Evolutionary conservation across 352 stramenopile genomes (phyloP), one percentile per base, ranked within the genome.

Genomic region (Phytophthora hibernalis): DNA sequence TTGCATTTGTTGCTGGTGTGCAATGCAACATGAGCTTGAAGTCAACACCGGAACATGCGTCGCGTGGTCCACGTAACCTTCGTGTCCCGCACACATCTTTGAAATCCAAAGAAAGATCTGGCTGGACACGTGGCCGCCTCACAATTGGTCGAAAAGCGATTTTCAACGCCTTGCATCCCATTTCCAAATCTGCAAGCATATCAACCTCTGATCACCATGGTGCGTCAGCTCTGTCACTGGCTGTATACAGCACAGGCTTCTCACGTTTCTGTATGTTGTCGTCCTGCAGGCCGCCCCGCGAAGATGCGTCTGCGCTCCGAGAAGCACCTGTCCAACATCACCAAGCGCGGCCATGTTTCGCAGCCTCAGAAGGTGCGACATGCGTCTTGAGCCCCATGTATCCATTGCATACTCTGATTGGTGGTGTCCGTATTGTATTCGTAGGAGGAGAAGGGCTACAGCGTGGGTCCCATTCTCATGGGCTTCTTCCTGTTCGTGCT

Each of bases 401-500:
- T 31, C 28, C 28, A 8, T 12, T 33, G 5, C 28, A 33, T 33
- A 12, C 12, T 1, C 16, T 58, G 33, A 60, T 24, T 38, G n/a
- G n/a, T 44, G 12, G 12, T 55, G 8, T 31, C 52, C 9, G 26
- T 31, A 7, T 31, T 20, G 26, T 31, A 31, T 16, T 42, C 64
- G 50, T 64, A 91, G 79, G 78, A 93, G 56, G 77, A 90, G 44
- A 84, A 72, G 40, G 76, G 82, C n/a, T 95, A 91, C 70, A 78
- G 79, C 24, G 51, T 96, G 18, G 89, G 89, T 18, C 89, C 89
- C 33, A 54, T 93, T 43, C 79, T 96, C 3, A 55, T 96, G 50
- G 89, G 83, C 33, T 95, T 96, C 73, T 93, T 96, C 63, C 70
- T 96, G 42, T 96, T 96, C 40, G 85, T 96, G 56, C 66, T 96